Conservation (phyloP, 129 eudicot genomes). For the Logfia minima region DNA sequence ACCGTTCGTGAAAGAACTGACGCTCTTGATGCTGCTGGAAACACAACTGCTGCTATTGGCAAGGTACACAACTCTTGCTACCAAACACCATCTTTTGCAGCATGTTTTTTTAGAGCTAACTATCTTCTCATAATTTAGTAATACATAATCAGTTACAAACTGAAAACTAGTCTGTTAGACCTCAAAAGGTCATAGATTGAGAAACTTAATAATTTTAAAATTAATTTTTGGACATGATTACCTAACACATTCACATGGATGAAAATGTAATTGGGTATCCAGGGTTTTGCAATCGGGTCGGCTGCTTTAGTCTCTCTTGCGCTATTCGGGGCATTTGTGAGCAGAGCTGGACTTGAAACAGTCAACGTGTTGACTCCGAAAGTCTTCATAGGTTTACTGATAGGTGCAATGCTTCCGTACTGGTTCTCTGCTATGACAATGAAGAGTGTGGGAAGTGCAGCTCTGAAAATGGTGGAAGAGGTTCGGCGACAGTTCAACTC, state of each 20-base stretch:
- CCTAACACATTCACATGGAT: background rate
- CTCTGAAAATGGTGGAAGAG: too few relatives aligned
- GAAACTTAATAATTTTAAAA: background rate
- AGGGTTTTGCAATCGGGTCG: conserved; percentile 59
- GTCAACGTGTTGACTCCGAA: conserved; percentile 47
- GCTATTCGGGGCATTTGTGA: conserved; percentile 50
- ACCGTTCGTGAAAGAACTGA: conserved; percentile 30
- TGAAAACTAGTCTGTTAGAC: background rate
- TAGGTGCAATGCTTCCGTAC: conserved; percentile 28
- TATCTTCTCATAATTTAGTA: background rate
- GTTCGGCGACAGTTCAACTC: conserved; percentile 31
- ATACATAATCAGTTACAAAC: background rate
- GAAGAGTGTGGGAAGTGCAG: too few relatives aligned
- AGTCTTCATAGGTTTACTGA: conserved; percentile 46
- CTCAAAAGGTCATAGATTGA: conserved; percentile 1
- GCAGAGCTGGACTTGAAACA: conserved; percentile 41
- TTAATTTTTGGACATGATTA: background rate
- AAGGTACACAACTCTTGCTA: conserved; percentile 23
- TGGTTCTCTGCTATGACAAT: too few relatives aligned
- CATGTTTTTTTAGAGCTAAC: too few relatives aligned
- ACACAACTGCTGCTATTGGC: too few relatives aligned
- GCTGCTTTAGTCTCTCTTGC: conserved; percentile 57
- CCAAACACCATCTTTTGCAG: too few relatives aligned
- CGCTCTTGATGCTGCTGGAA: too few relatives aligned
- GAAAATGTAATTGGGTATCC: background rate